A percentile compares a stretch with the other conserved stretches of the same genome.
These are phyloP conservation scores for Sphaerostilbella broomeana DNA, from an alignment of 2,329 filamentous ascomycete genomes.

Conservation along the genomic window DNA sequence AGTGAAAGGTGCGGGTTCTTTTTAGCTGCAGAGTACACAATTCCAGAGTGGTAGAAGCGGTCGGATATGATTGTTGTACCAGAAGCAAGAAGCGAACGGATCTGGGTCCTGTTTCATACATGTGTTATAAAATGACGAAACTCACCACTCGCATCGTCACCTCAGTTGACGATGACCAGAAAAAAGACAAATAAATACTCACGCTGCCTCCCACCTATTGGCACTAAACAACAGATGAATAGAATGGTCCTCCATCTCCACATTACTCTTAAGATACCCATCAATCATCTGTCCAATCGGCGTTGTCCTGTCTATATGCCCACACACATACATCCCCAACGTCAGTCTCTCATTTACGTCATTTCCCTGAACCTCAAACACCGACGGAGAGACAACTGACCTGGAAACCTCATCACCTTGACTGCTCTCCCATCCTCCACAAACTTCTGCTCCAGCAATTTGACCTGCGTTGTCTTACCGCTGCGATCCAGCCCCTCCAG, in stretches of 20 bases:
- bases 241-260: constrained; percentile 75
- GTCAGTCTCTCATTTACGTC: background rate
- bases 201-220: constrained; percentile 76
- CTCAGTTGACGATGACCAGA: background rate
- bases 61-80: constrained; percentile 80
- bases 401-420: constrained; percentile 51
- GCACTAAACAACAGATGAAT: constrained; percentile 88
- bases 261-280: constrained; percentile 65
- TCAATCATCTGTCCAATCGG: constrained; percentile 85
- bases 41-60: constrained; percentile 90
- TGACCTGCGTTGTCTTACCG: constrained; percentile 87
- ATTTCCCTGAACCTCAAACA: background rate
- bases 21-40: constrained; percentile 90
- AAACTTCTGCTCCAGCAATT: constrained; percentile 54
- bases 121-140: constrained; percentile 2
- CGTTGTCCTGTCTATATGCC: constrained; percentile 63
- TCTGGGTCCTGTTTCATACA: constrained; percentile 37
- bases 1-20: constrained; percentile 62
- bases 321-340: background rate
- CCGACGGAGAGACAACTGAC: constrained; percentile 30
- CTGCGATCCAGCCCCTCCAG: constrained; percentile 86
- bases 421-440: constrained; percentile 42
- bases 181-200: constrained; percentile 24
- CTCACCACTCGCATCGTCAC: no score
- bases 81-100: constrained; percentile 46